phyloP scores from a whole-genome alignment of 768 basidiomycete species.

The Auricularia sp. region DNA sequence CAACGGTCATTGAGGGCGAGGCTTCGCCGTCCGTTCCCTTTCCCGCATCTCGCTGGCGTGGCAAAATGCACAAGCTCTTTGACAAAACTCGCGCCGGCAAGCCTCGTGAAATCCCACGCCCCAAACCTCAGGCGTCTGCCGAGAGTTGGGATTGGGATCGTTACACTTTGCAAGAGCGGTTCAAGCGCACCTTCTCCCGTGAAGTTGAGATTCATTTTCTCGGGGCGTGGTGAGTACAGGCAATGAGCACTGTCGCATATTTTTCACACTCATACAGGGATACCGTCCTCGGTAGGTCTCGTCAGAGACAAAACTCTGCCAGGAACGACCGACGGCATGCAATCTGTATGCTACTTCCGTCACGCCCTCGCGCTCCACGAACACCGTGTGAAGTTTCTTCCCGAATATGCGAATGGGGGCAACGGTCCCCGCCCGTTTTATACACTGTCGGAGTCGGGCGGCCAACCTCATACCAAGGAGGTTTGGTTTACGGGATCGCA shows the following conservation, averaged over 20 bases:
- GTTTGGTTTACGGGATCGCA: slow-evolving; percentile 36
- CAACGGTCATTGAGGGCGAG: slow-evolving; percentile 9
- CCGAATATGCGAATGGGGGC: slow-evolving; percentile 31
- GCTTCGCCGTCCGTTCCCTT: not conserved
- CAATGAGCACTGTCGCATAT: not conserved
- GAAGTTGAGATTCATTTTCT: slow-evolving; percentile 34
- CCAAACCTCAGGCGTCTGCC: no score
- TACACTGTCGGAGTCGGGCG: not conserved
- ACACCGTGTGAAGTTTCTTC: slow-evolving; percentile 37
- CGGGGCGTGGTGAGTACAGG: slow-evolving; percentile 30
- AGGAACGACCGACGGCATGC: slow-evolving; percentile 17
- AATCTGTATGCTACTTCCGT: slow-evolving; percentile 33
- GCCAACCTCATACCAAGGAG: slow-evolving; percentile 22
- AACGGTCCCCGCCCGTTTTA: slow-evolving; percentile 3
- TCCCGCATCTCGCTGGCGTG: no score
- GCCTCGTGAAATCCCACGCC: no score
- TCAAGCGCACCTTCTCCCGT: slow-evolving; percentile 29
- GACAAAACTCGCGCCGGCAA: no score
- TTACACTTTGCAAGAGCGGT: slow-evolving; percentile 13
- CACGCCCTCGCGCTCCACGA: slow-evolving; percentile 42
- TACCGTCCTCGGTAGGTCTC: slow-evolving; percentile 29
- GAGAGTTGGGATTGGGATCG: not conserved
- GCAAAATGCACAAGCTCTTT: no score
- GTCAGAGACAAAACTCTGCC: slow-evolving; percentile 24
- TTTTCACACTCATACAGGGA: not conserved